phyloP scores from a whole-genome alignment of 257 asterid species.

The Ocimum tenuiflorum region DNA sequence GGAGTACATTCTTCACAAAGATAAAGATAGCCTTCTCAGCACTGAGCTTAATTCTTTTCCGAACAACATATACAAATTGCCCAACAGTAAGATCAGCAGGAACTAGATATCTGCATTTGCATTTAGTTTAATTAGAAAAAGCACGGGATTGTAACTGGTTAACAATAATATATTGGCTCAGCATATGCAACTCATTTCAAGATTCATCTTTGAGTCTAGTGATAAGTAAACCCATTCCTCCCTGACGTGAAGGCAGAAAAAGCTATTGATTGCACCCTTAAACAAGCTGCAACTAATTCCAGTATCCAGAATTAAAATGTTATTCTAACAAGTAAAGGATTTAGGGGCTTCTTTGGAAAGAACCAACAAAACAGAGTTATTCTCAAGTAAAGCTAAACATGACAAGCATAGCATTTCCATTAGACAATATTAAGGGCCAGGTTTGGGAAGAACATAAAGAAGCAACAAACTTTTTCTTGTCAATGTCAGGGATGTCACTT shows the following conservation, averaged over 20 bases:
- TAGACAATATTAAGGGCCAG: background rate
- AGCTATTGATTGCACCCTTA: background rate
- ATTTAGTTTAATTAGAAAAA: background rate
- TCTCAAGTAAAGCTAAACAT: background rate
- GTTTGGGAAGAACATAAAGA: conserved; percentile 7
- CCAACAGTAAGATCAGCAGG: conserved; percentile 99
- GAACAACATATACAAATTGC: conserved; percentile 93
- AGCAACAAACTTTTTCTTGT: conserved; percentile 41
- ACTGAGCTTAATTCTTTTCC: conserved; percentile 94
- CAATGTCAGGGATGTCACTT: conserved; percentile 90
- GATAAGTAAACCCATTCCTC: background rate
- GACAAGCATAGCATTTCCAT: background rate
- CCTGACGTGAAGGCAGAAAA: background rate
- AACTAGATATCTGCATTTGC: conserved; percentile 76
- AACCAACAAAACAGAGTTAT: background rate
- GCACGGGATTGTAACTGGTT: background rate
- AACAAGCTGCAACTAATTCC: background rate
- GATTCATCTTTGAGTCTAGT: no score
- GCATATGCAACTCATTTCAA: background rate
- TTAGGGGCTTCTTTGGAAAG: background rate
- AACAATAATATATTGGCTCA: background rate
- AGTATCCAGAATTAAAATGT: background rate
- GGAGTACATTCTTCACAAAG: conserved; percentile 89
- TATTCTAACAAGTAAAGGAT: background rate
- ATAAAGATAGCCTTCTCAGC: conserved; percentile 97